Conservation (phyloP, 805 yeast genomes). For the Pichia scutulata region DNA sequence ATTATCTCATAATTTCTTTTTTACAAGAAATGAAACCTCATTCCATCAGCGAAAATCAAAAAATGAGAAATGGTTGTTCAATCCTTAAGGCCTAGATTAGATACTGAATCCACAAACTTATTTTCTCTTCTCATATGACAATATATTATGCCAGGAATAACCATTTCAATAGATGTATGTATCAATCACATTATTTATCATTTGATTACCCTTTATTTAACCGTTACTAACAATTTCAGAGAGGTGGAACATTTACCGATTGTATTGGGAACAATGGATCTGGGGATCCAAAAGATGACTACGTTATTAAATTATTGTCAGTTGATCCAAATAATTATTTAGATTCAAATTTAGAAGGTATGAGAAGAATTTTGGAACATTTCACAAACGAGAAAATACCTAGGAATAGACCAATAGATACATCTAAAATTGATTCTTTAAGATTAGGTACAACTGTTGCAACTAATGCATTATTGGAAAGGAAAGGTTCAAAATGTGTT, state of each 20-base stretch:
- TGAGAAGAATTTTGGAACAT: slow-evolving; percentile 64
- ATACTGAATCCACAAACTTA: no score
- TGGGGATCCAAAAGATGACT: slow-evolving; percentile 45
- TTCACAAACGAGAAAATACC: slow-evolving; percentile 50
- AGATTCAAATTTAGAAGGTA: slow-evolving; percentile 93
- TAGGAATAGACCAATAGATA: slow-evolving; percentile 51
- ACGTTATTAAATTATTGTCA: slow-evolving; percentile 70
- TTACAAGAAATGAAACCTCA: no score
- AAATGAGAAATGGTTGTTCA: no score
- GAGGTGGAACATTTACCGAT: slow-evolving; percentile 94
- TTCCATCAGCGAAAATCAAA: no score
- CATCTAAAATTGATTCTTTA: slow-evolving; percentile 55
- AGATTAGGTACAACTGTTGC: slow-evolving; percentile 96
- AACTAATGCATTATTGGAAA: slow-evolving; percentile 85
- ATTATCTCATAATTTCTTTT: no score
- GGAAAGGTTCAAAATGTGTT: slow-evolving; percentile 88
- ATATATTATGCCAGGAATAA: slow-evolving; percentile 5
- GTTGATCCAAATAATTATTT: slow-evolving; percentile 82
- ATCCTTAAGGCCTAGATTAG: no score
- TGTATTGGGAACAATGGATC: slow-evolving; percentile 47
- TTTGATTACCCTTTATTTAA: not conserved
- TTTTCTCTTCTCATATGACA: not conserved
- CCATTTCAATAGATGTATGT: slow-evolving; percentile 17
- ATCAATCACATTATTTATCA: not conserved
- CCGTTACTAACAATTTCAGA: slow-evolving; percentile 5